Base-by-base conservation (phyloP, 2,329 filamentous ascomycete species). In the Penicillium capsulatum region DNA sequence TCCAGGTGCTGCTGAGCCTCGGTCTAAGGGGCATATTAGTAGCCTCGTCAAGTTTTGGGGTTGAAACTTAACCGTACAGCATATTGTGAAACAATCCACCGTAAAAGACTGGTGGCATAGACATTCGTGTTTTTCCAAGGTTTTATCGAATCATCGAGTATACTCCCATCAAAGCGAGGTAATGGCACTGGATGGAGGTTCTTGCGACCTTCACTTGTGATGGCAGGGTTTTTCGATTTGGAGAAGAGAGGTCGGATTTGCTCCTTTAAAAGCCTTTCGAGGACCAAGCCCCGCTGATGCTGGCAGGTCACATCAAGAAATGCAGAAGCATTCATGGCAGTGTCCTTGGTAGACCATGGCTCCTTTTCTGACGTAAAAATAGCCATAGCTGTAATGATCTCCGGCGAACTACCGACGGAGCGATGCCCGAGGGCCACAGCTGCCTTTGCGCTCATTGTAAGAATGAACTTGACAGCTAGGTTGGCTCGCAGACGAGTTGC, bases 121-220 rank as follows among this genome's bases (percentile, higher is more conserved):
- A 65, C 51, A 44, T 64, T 51, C 2, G 48, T 50, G 11, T 53
- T 47, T 37, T 67, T 68, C 66, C 66, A 69, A 4, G 65, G 66
- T 36, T 65, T 68, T 1, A 57, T 47, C 13, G 62, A 57, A 7
- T 59, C 58, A 31, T 68, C 64, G 36, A 67, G 50, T 2, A 58
- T 33, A 15, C 54, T 61, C 7, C 51, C 51, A 26, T 68, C 64
- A 42, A 68, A 68, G 19, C 59, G 59, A 9, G 60, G 55, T 14
- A 59, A 41, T 17, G 65, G 58, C 11, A 62, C 44, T 9, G 66
- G 63, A 40, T 70, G 62, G 31, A 68, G 55, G 36, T 67, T 66
- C 53, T 70, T 71, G 26, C 69, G 65, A 8, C 68, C 69, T 11
- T 63, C 61, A 8, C 60, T 54, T 3, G 69, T 71, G 35, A 72